Base-by-base conservation (phyloP, 805 yeast species). In the Saturnispora ahearnii region DNA sequence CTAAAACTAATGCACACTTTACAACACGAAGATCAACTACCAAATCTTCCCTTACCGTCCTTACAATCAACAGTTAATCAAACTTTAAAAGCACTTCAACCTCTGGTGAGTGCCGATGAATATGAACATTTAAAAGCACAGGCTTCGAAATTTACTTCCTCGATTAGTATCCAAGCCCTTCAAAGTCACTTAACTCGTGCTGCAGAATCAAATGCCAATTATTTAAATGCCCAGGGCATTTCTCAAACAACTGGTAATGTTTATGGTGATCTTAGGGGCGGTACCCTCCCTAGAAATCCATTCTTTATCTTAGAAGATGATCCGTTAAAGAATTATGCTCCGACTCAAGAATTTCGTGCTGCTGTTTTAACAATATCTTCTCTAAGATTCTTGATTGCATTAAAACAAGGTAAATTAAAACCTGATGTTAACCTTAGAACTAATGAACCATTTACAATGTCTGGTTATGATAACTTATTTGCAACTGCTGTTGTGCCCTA, bases 231-330 rank as follows among this genome's bases (percentile, higher is more conserved):
- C 31, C 70, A 60, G 26, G 71, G 69, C 1, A 66, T 68, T 18
- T 60, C 74, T 10, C 70, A 78, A 41, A 73, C 76, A 8, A 73
- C 80, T 33, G 78, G 85, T 0, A 80, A 80, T 11, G 76, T 78
- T 33, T 79, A 79, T 57, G 83, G 84, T 15, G 84, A 79, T 49
- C 67, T 79, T 29, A 70, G 81, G 45, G 84, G 85, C 21, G 84
- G 81, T 54, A 77, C 82, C 1, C 67, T 85, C 41, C 95, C 95
- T 5, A 70, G 91, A 53, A 85, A 84, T 61, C 95, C 95, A 1
- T 84, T 82, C 58, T 72, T 85, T 55, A 76, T 85, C 10, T 63
- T 85, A 15, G 88, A 84, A 55, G 84, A 84, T 59, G 95, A 85
- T 55, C 90, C 91, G 1, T 72, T 79, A 53, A 72, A 78, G 15